Evolutionary conservation across 1,284 basidiomycete species (phyloP).

Genomic region (Butyriboletus pseudospeciosus): DNA sequence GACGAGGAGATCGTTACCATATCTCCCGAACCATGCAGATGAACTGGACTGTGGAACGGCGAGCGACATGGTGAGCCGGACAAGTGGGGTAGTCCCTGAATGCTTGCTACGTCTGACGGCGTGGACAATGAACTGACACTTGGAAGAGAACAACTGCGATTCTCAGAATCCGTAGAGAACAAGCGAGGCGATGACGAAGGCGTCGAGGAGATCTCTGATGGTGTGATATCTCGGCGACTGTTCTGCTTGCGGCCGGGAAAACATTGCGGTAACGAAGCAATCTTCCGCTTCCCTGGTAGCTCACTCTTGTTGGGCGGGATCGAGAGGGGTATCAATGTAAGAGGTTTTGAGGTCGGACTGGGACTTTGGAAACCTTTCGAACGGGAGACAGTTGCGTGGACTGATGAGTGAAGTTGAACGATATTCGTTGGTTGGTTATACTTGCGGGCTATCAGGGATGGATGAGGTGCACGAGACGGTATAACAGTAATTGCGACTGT

Average conservation of each 20-base stretch:
- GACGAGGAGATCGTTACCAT: not conserved
- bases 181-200: constrained; percentile 1
- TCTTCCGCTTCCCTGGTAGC: constrained; percentile 3
- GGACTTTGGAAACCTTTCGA: constrained; percentile 4
- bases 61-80: constrained; percentile 1
- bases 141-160: constrained; percentile 2
- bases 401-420: not conserved
- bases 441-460: constrained; percentile 7
- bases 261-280: constrained; percentile 4
- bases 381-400: not conserved
- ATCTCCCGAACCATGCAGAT: not conserved
- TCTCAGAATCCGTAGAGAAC: constrained; percentile 2
- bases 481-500: constrained; percentile 20
- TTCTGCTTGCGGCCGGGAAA: not conserved
- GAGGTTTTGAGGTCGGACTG: not conserved
- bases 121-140: not conserved
- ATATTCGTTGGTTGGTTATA: not conserved
- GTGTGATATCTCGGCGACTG: not conserved
- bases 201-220: constrained; percentile 9
- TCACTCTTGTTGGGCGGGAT: not conserved
- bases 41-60: not conserved
- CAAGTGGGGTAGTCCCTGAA: not conserved
- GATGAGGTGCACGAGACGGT: constrained; percentile 19
- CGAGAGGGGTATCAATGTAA: constrained; percentile 11
- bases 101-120: not conserved